Evolutionary conservation across 305 asterid species (phyloP).

Genomic region (Fraxinus xanthoxyloides): DNA sequence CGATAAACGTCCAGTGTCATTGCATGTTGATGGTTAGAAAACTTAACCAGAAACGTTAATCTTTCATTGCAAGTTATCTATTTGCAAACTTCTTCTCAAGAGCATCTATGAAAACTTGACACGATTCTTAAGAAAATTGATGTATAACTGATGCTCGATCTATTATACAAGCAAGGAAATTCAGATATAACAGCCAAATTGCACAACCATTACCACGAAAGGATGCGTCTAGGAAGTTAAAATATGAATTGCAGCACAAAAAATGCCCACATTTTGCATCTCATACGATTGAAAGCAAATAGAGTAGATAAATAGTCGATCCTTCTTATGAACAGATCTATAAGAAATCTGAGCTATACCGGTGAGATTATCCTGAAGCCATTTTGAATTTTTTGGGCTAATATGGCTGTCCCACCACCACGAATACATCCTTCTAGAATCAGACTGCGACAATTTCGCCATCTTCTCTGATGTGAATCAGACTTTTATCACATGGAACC

Average conservation of each 20-base stretch:
- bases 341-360: slow-evolving; percentile 45
- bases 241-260: background rate
- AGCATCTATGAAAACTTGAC: background rate
- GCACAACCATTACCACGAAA: background rate
- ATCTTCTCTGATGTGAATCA: slow-evolving; percentile 33
- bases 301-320: background rate
- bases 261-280: slow-evolving; percentile 5
- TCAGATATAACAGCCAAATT: background rate
- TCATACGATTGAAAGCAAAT: background rate
- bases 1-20: background rate
- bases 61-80: background rate
- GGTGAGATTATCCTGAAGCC: slow-evolving; percentile 99
- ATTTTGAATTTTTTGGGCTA: slow-evolving; percentile 96
- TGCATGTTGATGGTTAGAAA: background rate
- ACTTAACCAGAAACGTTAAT: background rate
- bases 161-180: background rate
- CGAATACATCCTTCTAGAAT: slow-evolving; percentile 84
- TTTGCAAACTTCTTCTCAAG: background rate
- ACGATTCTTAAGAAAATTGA: background rate
- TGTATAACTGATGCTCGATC: background rate
- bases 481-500: slow-evolving; percentile 8
- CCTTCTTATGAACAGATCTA: background rate
- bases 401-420: slow-evolving; percentile 99
- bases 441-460: slow-evolving; percentile 62
- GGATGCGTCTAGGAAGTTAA: background rate